Evolutionary conservation across 1,284 basidiomycete species (phyloP).

Genomic region (Ganoderma leucocontextum): DNA sequence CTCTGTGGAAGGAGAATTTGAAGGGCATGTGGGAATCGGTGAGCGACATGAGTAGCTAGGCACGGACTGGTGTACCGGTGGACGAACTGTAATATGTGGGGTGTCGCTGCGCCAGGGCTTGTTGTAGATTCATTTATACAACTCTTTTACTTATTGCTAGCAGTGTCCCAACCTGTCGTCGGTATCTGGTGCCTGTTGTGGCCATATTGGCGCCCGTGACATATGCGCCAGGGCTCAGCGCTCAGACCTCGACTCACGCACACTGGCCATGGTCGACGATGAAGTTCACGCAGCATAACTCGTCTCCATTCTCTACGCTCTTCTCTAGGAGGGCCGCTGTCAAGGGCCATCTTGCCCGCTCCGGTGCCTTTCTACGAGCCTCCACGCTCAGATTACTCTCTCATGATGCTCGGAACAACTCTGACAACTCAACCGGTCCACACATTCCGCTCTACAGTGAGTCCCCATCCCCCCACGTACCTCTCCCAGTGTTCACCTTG

Average conservation of each 20-base stretch:
- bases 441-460: constrained; percentile 28
- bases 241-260: background rate
- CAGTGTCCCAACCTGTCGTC: background rate
- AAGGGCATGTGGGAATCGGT: constrained; percentile 97
- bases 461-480: background rate
- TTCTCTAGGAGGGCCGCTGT: constrained; percentile 17
- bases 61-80: background rate
- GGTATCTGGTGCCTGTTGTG: background rate
- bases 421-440: constrained; percentile 19
- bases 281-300: constrained; percentile 26
- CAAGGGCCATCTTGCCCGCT: constrained; percentile 23
- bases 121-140: background rate
- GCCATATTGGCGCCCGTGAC: no score
- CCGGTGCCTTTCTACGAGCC: constrained; percentile 18
- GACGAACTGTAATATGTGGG: background rate
- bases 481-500: background rate
- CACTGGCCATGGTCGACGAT: constrained; percentile 16
- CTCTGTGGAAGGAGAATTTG: constrained; percentile 97
- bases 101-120: background rate
- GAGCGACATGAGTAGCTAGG: constrained; percentile 85
- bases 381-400: constrained; percentile 20
- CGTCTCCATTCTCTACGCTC: constrained; percentile 21
- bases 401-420: constrained; percentile 20
- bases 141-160: background rate
- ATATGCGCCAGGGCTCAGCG: background rate